Base-by-base conservation (phyloP, 257 asterid species). In the Paraleonurus japonicus region DNA sequence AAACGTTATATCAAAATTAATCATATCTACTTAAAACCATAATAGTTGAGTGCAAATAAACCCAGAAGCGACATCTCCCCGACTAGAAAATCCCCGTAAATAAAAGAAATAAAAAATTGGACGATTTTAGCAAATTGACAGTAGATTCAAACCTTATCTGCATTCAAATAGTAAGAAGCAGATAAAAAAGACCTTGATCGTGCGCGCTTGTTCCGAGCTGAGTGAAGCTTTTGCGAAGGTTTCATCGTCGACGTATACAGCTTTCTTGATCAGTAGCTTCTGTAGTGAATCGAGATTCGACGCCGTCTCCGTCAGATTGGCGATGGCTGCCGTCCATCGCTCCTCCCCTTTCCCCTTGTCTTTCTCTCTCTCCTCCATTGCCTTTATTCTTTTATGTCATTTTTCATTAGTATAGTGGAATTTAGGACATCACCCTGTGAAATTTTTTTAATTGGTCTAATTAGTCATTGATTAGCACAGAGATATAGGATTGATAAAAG, bases 301-400 rank as follows among this genome's bases (percentile, higher is more conserved):
- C 10, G 96, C 76, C 84, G 82, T 88, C 76, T 89, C 96, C 57
- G 93, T 75, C 11, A 95, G 61, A 84, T 95, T 95, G 75, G 90
- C 75, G 87, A 88, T 89, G 85, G 98, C 96, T 8, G 94, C 85
- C 74, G 82, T 79, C 99, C 98, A 95, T 86, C 95, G 84, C 81
- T 92, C 96, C 72, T 70, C 83, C 12, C 89, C 89, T 78, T 85
- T 87, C 76, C 67, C 94, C 81, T 82, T 87, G 66, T 66, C 88
- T 39, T 76, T 74, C 71, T 53, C 81, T 70, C 65, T 81, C 76
- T 75, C 95, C 71, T 73, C 90, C 93, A 87, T 83, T 37, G 61
- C 23, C 59, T 13, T 71, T 63, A 11, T 23, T 11, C 20, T 27
- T 51, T 26, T 33, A 30, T 51, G 60, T 61, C 50, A 65, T 65